Evolutionary conservation across 2,329 filamentous ascomycete species (phyloP).

Genomic region (Venturia nashicola): DNA sequence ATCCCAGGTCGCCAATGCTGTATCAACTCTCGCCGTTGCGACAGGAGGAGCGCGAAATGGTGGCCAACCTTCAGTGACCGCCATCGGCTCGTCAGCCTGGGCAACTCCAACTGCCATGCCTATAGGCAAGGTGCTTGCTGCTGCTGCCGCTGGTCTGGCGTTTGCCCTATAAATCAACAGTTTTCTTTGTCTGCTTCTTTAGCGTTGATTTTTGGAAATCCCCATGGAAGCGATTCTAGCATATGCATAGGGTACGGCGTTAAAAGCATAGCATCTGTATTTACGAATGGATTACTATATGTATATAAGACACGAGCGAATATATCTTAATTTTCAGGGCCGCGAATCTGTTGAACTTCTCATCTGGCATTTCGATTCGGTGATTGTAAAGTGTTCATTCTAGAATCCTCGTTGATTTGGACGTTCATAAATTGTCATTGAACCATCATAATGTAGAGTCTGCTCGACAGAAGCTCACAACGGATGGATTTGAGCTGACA

Average conservation of each 20-base stretch:
- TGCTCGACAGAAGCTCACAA: no score
- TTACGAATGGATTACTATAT: background rate
- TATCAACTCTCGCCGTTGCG: slow-evolving; percentile 32
- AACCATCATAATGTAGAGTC: no score
- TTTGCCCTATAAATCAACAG: background rate
- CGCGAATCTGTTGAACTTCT: background rate
- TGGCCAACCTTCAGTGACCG: slow-evolving; percentile 16
- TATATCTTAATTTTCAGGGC: background rate
- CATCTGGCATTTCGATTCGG: background rate
- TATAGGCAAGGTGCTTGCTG: slow-evolving; percentile 19
- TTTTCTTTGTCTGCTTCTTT: background rate
- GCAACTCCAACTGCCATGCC: slow-evolving; percentile 16
- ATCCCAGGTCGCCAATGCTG: slow-evolving; percentile 36
- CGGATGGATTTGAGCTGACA: background rate
- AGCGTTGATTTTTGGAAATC: background rate
- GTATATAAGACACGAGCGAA: background rate
- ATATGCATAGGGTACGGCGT: background rate
- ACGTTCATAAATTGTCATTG: no score
- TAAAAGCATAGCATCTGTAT: background rate
- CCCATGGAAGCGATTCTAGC: background rate
- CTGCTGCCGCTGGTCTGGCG: slow-evolving; percentile 19
- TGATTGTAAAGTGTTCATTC: no score
- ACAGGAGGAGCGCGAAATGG: slow-evolving; percentile 33
- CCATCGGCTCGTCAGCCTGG: slow-evolving; percentile 13
- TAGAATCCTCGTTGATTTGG: no score